Base-by-base conservation (phyloP, 2,329 filamentous ascomycete species). In the Trichoderma arundinaceum region DNA sequence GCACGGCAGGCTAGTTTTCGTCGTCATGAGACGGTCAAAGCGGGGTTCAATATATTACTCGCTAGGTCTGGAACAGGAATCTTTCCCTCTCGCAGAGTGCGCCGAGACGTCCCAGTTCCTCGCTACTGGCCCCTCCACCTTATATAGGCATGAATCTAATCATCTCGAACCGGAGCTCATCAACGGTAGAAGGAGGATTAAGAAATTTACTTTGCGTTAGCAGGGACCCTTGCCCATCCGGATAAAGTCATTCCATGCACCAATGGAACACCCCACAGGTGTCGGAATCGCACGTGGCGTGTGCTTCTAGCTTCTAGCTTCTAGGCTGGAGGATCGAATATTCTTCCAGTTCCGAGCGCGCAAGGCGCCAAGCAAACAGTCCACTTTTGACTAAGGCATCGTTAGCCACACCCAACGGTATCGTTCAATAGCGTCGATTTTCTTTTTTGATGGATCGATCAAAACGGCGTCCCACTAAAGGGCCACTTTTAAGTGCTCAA, bases 241-340 rank as follows among this genome's bases (percentile, higher is more conserved):
- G 59, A 54, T 63, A 28, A 57, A 64, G 22, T 39, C 53, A 35
- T 58, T 49, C 57, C 53, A 53, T 44, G 51, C 41, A 13, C 52
- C 52, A 58, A 49, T 58, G 54, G 53, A 48, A 56, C 53, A 48
- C 62, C 46, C 62, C 62, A 52, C 62, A 49, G 48, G 59, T 54
- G 54, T 58, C 52, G 44, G 44, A 65, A 43, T 65, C 48, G 48
- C 63, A 65, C 63, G 63, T 65, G 63, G 63, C 56, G 56, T 53
- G 63, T 51, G 57, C 28, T 32, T 51, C 22, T 51, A 8, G 57
- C 52, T 56, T 41, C 19, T 39, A 41, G 63, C 56, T 65, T 60
- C 63, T 60, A 60, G 56, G 48, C 52, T 57, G 56, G 15, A 54
- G 48, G 56, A 59, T 59, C 54, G 63, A 65, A 65, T 60, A 35